Evolutionary conservation across 371 early-diverging fungal genomes (phyloP).

Genomic region (Lichtheimia ramosa): DNA sequence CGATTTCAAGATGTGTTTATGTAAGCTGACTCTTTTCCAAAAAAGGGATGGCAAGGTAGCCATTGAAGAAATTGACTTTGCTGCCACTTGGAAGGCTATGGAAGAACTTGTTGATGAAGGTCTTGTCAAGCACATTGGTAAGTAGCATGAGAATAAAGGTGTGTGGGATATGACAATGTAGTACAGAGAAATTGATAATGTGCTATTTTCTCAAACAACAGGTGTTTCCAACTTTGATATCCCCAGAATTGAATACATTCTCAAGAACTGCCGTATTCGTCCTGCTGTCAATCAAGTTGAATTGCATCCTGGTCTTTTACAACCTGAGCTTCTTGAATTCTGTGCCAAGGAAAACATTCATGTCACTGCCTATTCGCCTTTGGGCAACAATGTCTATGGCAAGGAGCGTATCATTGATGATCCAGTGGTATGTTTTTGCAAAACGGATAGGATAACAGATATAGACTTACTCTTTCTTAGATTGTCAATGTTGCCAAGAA

Average conservation of each 20-base stretch:
- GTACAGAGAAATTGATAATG: too few relatives aligned
- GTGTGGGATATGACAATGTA: too few relatives aligned
- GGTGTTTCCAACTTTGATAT: constrained; percentile 70
- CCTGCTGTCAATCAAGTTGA: constrained; percentile 72
- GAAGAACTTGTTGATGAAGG: constrained; percentile 62
- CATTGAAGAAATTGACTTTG: constrained; percentile 46
- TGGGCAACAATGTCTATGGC: constrained; percentile 68
- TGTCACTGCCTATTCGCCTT: constrained; percentile 43
- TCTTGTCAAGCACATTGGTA: constrained; percentile 64
- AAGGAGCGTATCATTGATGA: constrained; percentile 65
- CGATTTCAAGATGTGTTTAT: not conserved
- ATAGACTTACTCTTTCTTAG: constrained; percentile 13
- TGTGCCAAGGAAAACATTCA: constrained; percentile 31
- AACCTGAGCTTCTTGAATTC: constrained; percentile 40
- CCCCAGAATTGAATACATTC: constrained; percentile 48
- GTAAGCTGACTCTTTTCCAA: not conserved
- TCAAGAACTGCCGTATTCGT: constrained; percentile 55
- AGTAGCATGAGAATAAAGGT: constrained; percentile 1
- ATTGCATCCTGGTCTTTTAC: constrained; percentile 57
- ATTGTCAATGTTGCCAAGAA: constrained; percentile 64
- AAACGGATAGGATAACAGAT: constrained; percentile 49
- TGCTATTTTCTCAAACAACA: not conserved
- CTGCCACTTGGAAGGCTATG: constrained; percentile 77
- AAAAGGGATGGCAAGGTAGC: constrained; percentile 30
- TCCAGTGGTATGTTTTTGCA: constrained; percentile 54